Percentiles rank a stretch among this genome's conserved stretches.
Conservation (phyloP, 2,329 filamentous ascomycete genomes). For the Aspergillus luchuensis region DNA sequence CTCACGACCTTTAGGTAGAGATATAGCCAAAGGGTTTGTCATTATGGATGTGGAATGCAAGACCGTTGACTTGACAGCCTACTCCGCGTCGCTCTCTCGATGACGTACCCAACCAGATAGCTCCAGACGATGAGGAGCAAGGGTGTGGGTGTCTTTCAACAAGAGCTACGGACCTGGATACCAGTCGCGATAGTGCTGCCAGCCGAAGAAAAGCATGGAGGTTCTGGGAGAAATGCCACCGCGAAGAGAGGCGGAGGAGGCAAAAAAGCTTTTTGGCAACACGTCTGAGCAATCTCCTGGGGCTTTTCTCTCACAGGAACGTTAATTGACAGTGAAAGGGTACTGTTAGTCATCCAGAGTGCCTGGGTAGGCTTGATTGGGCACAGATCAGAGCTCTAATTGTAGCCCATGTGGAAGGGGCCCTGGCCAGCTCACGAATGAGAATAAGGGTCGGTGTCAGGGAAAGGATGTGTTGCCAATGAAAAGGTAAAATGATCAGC, state of each 20-base stretch:
- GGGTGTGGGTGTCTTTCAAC: slow-evolving; percentile 46
- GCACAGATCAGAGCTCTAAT: too few species aligned
- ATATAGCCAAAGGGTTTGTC: not conserved
- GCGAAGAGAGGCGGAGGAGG: too few species aligned
- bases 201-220: not conserved
- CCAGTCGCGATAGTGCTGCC: not conserved
- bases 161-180: not conserved
- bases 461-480: too few species aligned
- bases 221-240: not conserved
- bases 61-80: not conserved
- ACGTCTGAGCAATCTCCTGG: not conserved
- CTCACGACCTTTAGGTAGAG: not conserved
- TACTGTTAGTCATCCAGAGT: not conserved
- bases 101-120: slow-evolving; percentile 27
- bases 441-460: too few species aligned
- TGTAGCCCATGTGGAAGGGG: too few species aligned
- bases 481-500: too few species aligned
- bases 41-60: not conserved
- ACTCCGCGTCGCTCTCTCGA: not conserved
- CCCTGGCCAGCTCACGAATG: too few species aligned
- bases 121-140: slow-evolving; percentile 28
- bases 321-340: too few species aligned
- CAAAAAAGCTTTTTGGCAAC: not conserved
- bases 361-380: not conserved
- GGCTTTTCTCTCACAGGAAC: too few species aligned